Evolutionary conservation across 2,329 filamentous ascomycete species (phyloP), one percentile per base, ranked within the genome.

Genomic region (Akanthomyces lecanii): DNA sequence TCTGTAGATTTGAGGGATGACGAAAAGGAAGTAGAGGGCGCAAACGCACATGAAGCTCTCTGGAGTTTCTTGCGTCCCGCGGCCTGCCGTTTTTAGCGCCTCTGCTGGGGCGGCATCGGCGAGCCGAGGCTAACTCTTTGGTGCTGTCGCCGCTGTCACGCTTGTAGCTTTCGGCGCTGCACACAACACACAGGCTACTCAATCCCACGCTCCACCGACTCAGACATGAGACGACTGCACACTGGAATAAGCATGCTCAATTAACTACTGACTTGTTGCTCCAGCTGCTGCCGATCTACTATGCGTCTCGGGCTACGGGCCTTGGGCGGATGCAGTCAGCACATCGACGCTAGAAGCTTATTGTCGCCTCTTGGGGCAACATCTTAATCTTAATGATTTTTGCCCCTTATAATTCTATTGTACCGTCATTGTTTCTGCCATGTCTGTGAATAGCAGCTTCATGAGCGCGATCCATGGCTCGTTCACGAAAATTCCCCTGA

Each of bases 21-120:
- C 16, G 23, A n/a, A 23, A 51, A 10, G n/a, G 16, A 48, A 28
- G 40, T 8, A 28, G 53, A 25, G 25, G 25, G 44, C 25, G 33
- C 25, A 50, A 38, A 42, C 11, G 23, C 53, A 57, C 51, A 62
- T 56, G 60, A 57, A 57, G 52, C 36, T 56, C 25, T 36, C n/a
- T 51, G 21, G 23, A 30, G 57, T 44, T 36, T 36, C 38, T 44
- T 44, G 23, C 23, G 16, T 50, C 56, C 57, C 57, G 57, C 57
- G 57, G 57, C 48, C 47, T 60, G 47, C 57, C 38, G 47, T 44
- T 60, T 36, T 60, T 60, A 60, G 57, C 57, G 57, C 5, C 48
- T 51, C 12, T 45, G 47, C 57, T 60, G 57, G 57, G 57, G 57
- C 47, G 18, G 57, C 47, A 51, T 60, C 57, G 36, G 36, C 57